Conservation (phyloP, 345 rosid species). For the Brassica carinata region DNA sequence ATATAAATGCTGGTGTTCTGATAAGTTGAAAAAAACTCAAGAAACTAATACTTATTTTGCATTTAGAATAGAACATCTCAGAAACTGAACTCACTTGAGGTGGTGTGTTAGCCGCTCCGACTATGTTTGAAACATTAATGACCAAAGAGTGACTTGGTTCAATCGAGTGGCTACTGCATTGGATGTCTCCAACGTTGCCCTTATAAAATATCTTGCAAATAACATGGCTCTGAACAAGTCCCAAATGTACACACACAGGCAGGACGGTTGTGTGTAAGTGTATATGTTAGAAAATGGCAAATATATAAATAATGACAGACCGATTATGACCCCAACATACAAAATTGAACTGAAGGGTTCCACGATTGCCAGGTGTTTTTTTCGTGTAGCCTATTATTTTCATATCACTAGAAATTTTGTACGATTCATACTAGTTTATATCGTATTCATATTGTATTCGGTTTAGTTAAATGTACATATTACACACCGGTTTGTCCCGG, state of each 20-base stretch:
- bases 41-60: neutral
- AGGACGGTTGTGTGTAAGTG: neutral
- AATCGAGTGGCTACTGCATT: neutral
- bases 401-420: too few relatives aligned
- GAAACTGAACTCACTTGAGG: conserved; percentile 15
- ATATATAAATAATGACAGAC: neutral
- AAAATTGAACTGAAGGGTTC: neutral
- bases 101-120: neutral
- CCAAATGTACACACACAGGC: neutral
- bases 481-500: too few relatives aligned
- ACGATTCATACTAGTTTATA: too few relatives aligned
- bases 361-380: too few relatives aligned
- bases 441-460: too few relatives aligned
- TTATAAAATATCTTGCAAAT: conserved; percentile 6
- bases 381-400: too few relatives aligned
- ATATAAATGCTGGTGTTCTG: too few relatives aligned
- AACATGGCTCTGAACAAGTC: neutral
- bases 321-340: neutral
- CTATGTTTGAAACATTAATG: neutral
- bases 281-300: neutral
- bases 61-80: neutral
- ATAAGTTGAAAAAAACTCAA: too few relatives aligned
- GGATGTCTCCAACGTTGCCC: neutral
- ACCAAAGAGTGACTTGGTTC: neutral
- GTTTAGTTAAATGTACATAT: too few relatives aligned